Evolutionary conservation across 495 filamentous ascomycete genomes (phyloP).

Genomic region (Podospora tetraspora): DNA sequence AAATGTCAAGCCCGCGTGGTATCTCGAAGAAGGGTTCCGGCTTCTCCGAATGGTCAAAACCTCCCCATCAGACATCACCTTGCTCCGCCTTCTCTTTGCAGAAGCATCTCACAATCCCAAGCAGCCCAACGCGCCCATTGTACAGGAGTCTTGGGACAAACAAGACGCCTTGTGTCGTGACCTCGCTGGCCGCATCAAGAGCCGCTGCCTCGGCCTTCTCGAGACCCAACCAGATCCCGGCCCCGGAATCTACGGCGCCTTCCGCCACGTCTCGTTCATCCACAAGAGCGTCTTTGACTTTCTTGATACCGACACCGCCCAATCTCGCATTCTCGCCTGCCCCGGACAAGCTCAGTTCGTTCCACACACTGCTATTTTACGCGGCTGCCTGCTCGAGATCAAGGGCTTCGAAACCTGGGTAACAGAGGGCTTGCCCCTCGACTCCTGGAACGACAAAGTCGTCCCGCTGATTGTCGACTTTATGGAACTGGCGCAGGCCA

Average conservation of each 20-base stretch:
- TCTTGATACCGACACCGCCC: not conserved
- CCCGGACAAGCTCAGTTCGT: not conserved
- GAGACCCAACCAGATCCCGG: not conserved
- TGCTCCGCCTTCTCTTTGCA: not conserved
- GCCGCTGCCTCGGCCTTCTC: not conserved
- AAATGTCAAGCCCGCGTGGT: not conserved
- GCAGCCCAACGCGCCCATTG: not conserved
- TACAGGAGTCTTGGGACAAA: not conserved
- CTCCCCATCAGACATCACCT: not conserved
- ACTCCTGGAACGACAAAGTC: too few relatives aligned
- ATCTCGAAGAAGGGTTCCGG: slow-evolving; percentile 4
- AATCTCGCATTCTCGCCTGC: not conserved
- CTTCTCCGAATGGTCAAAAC: not conserved
- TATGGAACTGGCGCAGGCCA: not conserved
- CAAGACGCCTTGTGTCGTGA: not conserved
- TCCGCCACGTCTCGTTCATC: not conserved
- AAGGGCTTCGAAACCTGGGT: not conserved
- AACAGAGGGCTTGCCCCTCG: not conserved
- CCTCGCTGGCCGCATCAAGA: slow-evolving; percentile 1
- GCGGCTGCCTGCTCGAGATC: not conserved
- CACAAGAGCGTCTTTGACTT: slow-evolving; percentile 7
- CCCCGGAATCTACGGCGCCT: not conserved
- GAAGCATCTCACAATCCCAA: not conserved
- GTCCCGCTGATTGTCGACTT: not conserved
- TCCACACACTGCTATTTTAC: not conserved